Conservation (phyloP, 1,139 yeast species). For the Scheffersomyces illinoinensis region DNA sequence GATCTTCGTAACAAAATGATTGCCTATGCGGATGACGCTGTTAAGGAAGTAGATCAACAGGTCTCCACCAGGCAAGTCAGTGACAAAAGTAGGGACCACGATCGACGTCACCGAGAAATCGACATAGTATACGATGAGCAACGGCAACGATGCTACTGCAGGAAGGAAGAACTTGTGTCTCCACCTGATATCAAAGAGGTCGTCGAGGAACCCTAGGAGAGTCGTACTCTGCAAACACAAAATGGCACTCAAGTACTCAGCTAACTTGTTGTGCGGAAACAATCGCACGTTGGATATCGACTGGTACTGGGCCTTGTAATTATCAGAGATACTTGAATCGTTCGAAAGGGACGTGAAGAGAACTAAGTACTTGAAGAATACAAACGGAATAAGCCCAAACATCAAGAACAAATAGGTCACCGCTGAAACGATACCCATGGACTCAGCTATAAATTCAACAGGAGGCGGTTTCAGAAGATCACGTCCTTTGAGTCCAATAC, state of each 20-base stretch:
- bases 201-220: conserved; percentile 88
- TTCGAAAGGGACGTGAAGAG: conserved; percentile 42
- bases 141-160: conserved; percentile 89
- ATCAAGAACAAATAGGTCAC: conserved; percentile 76
- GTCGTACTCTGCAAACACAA: conserved; percentile 83
- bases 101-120: conserved; percentile 93
- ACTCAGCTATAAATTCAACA: conserved; percentile 67
- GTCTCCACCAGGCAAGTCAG: conserved; percentile 26
- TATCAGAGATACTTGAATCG: conserved; percentile 33
- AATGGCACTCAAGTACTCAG: conserved; percentile 83
- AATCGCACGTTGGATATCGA: conserved; percentile 34
- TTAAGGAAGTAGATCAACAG: conserved; percentile 26
- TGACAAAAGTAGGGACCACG: conserved; percentile 75
- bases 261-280: conserved; percentile 83
- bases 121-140: conserved; percentile 86
- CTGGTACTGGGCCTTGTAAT: conserved; percentile 38
- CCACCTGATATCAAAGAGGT: conserved; percentile 94
- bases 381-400: conserved; percentile 85
- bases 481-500: conserved; percentile 78
- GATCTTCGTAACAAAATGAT: conserved; percentile 30
- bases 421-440: conserved; percentile 88
- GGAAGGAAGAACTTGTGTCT: conserved; percentile 95
- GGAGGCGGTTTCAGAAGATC: conserved; percentile 78
- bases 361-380: conserved; percentile 79
- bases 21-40: conserved; percentile 29